A percentile compares a stretch with the other conserved stretches of the same genome.
Evolutionary conservation across 2,329 filamentous ascomycete genomes (phyloP).

Genomic region (Pseudogymnoascus destructans): DNA sequence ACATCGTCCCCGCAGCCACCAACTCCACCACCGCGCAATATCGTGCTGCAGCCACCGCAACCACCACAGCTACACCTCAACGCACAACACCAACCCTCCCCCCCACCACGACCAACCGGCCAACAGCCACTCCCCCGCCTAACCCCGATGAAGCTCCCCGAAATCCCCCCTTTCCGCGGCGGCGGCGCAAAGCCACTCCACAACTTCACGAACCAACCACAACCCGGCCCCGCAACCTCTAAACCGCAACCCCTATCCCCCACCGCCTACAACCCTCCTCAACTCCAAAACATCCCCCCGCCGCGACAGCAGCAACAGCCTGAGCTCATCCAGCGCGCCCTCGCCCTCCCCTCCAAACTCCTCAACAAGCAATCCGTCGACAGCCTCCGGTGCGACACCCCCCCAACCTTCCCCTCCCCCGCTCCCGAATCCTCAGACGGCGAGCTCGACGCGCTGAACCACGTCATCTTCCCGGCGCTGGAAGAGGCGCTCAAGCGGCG

Average conservation of each 20-base stretch:
- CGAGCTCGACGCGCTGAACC: constrained; percentile 74
- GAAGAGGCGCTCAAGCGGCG: constrained; percentile 82
- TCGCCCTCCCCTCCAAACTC: constrained; percentile 25
- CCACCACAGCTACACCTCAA: constrained; percentile 16
- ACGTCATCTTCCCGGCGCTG: constrained; percentile 85
- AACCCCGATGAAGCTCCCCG: constrained; percentile 26
- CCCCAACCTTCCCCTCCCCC: constrained; percentile 42
- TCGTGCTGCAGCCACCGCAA: constrained; percentile 16
- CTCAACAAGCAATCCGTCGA: constrained; percentile 24
- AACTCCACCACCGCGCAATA: neutral
- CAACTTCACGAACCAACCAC: constrained; percentile 23
- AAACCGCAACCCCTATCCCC: constrained; percentile 21
- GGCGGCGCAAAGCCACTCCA: constrained; percentile 19
- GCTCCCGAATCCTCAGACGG: constrained; percentile 45
- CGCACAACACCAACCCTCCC: constrained; percentile 17
- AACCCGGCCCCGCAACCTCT: constrained; percentile 14
- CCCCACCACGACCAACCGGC: constrained; percentile 19
- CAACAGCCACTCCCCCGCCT: constrained; percentile 27
- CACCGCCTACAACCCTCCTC: constrained; percentile 15
- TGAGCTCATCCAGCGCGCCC: constrained; percentile 22
- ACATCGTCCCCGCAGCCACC: constrained; percentile 13
- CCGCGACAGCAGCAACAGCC: constrained; percentile 13
- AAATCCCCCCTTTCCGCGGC: constrained; percentile 27
- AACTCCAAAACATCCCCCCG: constrained; percentile 19
- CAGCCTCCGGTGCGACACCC: constrained; percentile 23